Percentiles rank a stretch among this genome's conserved stretches.
These are phyloP conservation scores for Capsaspora owczarzaki DNA, from an alignment of 78 protist species.

Conservation along the genomic window DNA sequence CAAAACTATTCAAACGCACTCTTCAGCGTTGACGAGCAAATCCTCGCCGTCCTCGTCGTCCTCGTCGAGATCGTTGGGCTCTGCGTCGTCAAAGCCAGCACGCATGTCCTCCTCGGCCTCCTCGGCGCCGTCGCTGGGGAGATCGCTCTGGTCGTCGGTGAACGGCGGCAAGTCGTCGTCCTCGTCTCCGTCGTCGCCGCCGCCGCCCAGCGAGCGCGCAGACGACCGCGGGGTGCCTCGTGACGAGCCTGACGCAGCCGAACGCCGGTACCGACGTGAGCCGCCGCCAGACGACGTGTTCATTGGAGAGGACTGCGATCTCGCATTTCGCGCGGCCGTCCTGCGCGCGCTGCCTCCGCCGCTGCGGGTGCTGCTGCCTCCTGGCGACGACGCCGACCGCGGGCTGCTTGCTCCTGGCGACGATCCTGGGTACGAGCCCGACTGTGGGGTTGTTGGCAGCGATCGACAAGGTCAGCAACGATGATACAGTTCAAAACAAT, in stretches of 20 bases:
- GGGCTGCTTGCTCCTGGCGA: background rate
- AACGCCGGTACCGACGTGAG: too few species aligned
- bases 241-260: too few species aligned
- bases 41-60: conserved; percentile 29
- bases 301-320: background rate
- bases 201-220: background rate
- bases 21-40: background rate
- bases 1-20: background rate
- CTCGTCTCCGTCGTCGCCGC: background rate
- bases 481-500: background rate
- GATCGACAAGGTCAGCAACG: background rate
- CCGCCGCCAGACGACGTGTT: too few species aligned
- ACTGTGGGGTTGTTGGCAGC: background rate
- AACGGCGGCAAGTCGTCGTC: background rate
- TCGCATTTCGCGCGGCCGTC: background rate
- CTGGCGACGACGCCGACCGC: too few species aligned
- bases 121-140: background rate
- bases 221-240: too few species aligned
- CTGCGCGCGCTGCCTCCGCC: background rate
- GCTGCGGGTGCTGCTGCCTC: background rate
- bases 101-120: background rate
- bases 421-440: background rate
- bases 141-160: background rate
- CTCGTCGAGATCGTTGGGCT: background rate
- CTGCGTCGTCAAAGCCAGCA: background rate